Percentiles rank a stretch among this genome's conserved stretches.
phyloP scores from a whole-genome alignment of 2,329 filamentous ascomycete genomes.

The Coniochaeta prunicola region DNA sequence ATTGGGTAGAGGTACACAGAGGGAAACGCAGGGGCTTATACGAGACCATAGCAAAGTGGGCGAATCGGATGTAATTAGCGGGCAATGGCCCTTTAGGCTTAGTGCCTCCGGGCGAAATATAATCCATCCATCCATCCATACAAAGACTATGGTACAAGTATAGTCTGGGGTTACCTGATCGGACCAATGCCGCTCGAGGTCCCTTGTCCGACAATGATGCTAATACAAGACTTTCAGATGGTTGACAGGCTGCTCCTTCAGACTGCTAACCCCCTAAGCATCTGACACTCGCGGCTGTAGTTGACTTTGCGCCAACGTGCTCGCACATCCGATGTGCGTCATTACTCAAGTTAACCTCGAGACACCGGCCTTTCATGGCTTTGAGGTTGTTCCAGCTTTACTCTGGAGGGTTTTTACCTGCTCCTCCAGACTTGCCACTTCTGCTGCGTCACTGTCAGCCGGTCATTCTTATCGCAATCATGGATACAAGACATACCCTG shows the following conservation, averaged over 20 bases:
- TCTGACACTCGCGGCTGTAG: not conserved
- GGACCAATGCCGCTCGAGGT: not conserved
- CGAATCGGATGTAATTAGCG: too few relatives aligned
- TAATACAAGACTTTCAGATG: not conserved
- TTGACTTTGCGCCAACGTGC: not conserved
- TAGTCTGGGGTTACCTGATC: not conserved
- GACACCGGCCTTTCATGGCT: not conserved
- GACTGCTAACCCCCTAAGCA: not conserved
- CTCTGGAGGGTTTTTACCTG: conserved; percentile 10
- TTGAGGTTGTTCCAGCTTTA: not conserved
- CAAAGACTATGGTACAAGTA: not conserved
- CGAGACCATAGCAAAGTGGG: too few relatives aligned
- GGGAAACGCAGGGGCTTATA: too few relatives aligned
- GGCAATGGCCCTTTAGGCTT: too few relatives aligned
- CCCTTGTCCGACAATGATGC: not conserved
- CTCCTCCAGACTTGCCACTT: conserved; percentile 13
- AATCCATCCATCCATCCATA: too few relatives aligned
- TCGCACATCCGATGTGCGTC: not conserved
- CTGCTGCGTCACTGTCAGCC: conserved; percentile 7
- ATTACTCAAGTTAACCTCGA: not conserved
- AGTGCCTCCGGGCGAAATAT: too few relatives aligned
- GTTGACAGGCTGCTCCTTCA: not conserved
- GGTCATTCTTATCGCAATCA: not conserved
- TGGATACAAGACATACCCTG: not conserved
- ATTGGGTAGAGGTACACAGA: too few relatives aligned